A percentile compares a stretch with the other conserved stretches of the same genome.
phyloP scores from a whole-genome alignment of 2,329 filamentous ascomycete genomes.

The Myriosclerotinia scirpicola region DNA sequence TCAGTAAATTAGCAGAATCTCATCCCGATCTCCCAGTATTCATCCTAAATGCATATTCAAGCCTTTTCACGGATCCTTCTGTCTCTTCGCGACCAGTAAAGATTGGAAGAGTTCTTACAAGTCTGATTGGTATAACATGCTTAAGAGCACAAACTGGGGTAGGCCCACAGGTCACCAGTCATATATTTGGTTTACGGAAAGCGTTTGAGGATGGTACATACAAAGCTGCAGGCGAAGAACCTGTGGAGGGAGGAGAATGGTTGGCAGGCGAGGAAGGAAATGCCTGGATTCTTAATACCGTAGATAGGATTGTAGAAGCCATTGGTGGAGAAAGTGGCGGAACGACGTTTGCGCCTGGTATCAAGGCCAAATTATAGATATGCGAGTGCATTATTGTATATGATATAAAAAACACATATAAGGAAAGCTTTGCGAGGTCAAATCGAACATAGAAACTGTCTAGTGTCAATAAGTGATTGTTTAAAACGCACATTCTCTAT shows the following conservation, averaged over 20 bases:
- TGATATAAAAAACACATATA: background rate
- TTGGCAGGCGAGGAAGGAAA: conserved; percentile 64
- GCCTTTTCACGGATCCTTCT: conserved; percentile 68
- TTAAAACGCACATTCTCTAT: too few relatives aligned
- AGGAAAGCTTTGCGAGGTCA: background rate
- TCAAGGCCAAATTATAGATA: conserved; percentile 21
- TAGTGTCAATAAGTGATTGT: too few relatives aligned
- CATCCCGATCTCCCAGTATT: conserved; percentile 82
- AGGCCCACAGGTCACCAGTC: conserved; percentile 76
- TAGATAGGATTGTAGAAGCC: conserved; percentile 60
- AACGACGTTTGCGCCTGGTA: conserved; percentile 53
- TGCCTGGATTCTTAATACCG: conserved; percentile 60
- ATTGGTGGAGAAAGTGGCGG: conserved; percentile 47
- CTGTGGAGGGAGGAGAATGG: conserved; percentile 56
- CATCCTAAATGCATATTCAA: conserved; percentile 75
- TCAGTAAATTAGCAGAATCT: conserved; percentile 67
- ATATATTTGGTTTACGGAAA: conserved; percentile 79
- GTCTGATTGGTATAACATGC: conserved; percentile 71
- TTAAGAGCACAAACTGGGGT: conserved; percentile 78
- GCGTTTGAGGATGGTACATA: conserved; percentile 66
- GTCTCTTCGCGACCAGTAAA: conserved; percentile 46
- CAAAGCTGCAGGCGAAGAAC: conserved; percentile 48
- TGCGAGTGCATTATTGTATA: background rate
- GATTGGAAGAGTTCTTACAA: conserved; percentile 70
- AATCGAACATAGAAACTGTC: background rate